Conservation (phyloP, 768 basidiomycete species). For the Phallus indusiatus region DNA sequence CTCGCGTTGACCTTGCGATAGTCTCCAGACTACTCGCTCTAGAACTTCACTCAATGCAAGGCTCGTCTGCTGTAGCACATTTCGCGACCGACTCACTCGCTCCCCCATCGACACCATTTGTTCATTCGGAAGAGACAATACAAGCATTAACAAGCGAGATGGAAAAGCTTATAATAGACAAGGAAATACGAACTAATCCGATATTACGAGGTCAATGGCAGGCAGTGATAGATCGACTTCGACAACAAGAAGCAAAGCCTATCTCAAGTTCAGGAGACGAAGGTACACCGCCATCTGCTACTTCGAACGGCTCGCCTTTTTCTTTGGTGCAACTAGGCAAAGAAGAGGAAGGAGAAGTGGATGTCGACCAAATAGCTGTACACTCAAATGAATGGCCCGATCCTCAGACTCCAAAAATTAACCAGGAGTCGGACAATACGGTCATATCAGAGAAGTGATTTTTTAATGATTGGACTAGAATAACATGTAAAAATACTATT, state of each 20-base stretch:
- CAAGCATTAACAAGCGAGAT: conserved; percentile 44
- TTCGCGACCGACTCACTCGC: conserved; percentile 28
- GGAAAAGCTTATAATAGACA: conserved; percentile 57
- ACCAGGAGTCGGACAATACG: neutral
- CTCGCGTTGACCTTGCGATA: conserved; percentile 13
- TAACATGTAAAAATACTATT: neutral
- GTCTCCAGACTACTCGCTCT: conserved; percentile 45
- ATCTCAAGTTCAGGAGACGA: neutral
- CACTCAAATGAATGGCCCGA: neutral
- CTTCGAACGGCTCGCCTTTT: conserved; percentile 1
- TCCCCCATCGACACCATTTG: conserved; percentile 6
- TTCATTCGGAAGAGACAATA: conserved; percentile 29
- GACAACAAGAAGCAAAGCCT: neutral
- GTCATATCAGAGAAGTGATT: neutral
- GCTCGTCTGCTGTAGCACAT: conserved; percentile 30
- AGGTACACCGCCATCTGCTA: neutral
- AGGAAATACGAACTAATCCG: conserved; percentile 41
- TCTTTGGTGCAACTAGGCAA: neutral
- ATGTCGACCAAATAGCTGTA: neutral
- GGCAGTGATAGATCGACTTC: conserved; percentile 3
- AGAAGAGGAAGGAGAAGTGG: neutral
- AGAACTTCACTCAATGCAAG: conserved; percentile 43
- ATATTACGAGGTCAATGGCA: conserved; percentile 10
- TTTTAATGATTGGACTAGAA: neutral
- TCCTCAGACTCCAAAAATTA: neutral